Conservation (phyloP, 441 rosid species). For the Flueggea neowawraea region DNA sequence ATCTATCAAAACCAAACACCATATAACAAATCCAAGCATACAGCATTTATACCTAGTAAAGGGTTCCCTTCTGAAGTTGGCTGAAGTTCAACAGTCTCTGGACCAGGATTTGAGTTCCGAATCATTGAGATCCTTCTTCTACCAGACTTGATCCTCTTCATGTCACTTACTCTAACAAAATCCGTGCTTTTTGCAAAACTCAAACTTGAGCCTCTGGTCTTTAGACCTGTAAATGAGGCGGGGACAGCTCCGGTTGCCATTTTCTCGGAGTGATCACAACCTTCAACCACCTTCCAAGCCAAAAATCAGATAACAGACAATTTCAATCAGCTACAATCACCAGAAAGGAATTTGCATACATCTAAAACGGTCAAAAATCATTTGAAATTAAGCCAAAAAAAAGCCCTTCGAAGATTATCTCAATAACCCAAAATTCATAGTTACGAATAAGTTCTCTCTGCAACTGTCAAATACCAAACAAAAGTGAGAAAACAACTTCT, state of each 20-base stretch:
- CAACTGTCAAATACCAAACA: no score
- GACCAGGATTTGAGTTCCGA: constrained; percentile 36
- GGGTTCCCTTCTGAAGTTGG: constrained; percentile 87
- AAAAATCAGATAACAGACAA: no score
- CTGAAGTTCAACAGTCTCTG: constrained; percentile 49
- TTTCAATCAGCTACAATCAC: no score
- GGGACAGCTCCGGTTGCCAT: constrained; percentile 82
- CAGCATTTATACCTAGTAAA: constrained; percentile 51
- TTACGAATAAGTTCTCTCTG: no score
- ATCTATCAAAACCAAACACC: no score
- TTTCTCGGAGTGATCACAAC: constrained; percentile 21
- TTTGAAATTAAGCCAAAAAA: no score
- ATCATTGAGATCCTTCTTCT: constrained; percentile 46
- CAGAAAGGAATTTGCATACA: no score
- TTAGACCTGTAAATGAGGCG: constrained; percentile 64
- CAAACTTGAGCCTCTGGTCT: constrained; percentile 46
- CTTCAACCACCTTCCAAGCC: constrained; percentile 23
- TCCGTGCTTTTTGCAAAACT: constrained; percentile 57
- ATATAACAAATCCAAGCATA: no score
- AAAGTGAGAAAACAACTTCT: no score
- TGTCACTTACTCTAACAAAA: constrained; percentile 59
- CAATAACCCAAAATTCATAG: no score
- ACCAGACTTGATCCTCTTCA: constrained; percentile 43
- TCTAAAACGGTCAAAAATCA: no score
- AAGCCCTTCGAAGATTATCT: no score